phyloP scores from a whole-genome alignment of 768 basidiomycete genomes.

The Kwoniella europaea region DNA sequence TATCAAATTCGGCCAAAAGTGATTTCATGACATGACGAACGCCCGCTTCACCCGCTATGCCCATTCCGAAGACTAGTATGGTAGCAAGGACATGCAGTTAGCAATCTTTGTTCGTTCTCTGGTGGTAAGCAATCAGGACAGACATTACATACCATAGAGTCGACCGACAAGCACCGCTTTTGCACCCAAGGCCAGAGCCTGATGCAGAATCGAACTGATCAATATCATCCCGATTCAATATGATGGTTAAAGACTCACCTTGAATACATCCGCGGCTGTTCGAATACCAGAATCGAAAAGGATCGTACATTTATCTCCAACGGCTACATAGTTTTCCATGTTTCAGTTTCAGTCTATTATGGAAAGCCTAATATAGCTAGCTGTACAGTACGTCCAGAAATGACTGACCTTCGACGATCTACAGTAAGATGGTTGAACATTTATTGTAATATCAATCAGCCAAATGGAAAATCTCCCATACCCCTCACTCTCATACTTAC shows the following conservation, averaged over 20 bases:
- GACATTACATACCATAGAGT: constrained; percentile 43
- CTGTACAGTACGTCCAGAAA: too few relatives aligned
- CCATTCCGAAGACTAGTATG: constrained; percentile 67
- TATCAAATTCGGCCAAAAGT: constrained; percentile 20
- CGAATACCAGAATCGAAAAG: constrained; percentile 77
- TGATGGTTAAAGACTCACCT: constrained; percentile 58
- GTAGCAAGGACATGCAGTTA: background rate
- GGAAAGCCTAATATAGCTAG: too few relatives aligned
- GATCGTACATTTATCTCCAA: constrained; percentile 62
- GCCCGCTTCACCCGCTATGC: constrained; percentile 72
- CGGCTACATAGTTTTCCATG: too few relatives aligned
- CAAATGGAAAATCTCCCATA: too few relatives aligned
- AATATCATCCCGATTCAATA: background rate
- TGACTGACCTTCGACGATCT: constrained; percentile 35
- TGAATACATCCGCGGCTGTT: constrained; percentile 72
- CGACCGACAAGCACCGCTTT: constrained; percentile 72
- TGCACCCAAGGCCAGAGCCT: constrained; percentile 80
- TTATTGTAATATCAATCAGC: too few relatives aligned
- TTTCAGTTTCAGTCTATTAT: too few relatives aligned
- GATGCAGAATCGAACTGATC: background rate
- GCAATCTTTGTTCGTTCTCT: background rate
- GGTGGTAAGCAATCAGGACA: background rate
- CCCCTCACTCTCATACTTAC: too few relatives aligned
- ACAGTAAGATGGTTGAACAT: background rate
- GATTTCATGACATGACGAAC: constrained; percentile 72